These are phyloP conservation scores for Phylloboletellus chloephorus DNA, from an alignment of 1,284 basidiomycete species.

Conservation along the genomic window DNA sequence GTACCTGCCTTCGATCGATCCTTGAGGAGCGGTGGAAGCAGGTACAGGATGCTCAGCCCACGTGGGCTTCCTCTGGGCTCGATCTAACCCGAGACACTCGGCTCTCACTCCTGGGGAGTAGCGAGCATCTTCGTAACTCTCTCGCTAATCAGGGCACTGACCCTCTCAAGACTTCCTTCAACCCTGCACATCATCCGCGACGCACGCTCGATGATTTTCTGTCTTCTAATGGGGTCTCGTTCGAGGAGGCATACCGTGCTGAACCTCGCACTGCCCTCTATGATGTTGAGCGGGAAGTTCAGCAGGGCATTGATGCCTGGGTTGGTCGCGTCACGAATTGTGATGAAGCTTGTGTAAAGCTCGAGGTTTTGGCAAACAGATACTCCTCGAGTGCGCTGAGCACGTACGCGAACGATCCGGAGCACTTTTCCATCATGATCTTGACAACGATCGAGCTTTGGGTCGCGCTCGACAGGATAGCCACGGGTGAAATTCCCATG, in stretches of 20 bases:
- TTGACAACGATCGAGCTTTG: constrained; percentile 41
- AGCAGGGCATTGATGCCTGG: constrained; percentile 31
- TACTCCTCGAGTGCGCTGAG: constrained; percentile 29
- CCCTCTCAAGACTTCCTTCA: constrained; percentile 10
- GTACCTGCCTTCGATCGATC: constrained; percentile 12
- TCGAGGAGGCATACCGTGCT: constrained; percentile 9
- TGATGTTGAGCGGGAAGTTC: constrained; percentile 35
- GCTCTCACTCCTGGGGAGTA: constrained; percentile 29
- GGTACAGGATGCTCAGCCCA: constrained; percentile 15
- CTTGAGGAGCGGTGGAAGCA: constrained; percentile 17
- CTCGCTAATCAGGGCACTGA: constrained; percentile 2
- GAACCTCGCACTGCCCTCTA: constrained; percentile 25
- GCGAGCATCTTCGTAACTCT: constrained; percentile 22
- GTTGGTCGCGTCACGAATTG: constrained; percentile 14
- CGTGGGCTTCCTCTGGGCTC: constrained; percentile 27
- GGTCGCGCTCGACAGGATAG: constrained; percentile 41
- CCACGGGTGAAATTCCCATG: constrained; percentile 30
- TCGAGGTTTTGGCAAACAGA: constrained; percentile 24
- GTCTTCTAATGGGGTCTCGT: constrained; percentile 15
- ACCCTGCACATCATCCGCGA: constrained; percentile 8
- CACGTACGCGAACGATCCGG: constrained; percentile 35
- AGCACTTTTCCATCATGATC: constrained; percentile 40
- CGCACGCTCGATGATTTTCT: constrained; percentile 23
- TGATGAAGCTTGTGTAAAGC: constrained; percentile 12
- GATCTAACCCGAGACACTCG: constrained; percentile 27